phyloP scores from a whole-genome alignment of 2,329 filamentous ascomycete species.

The Madurella fahalii region DNA sequence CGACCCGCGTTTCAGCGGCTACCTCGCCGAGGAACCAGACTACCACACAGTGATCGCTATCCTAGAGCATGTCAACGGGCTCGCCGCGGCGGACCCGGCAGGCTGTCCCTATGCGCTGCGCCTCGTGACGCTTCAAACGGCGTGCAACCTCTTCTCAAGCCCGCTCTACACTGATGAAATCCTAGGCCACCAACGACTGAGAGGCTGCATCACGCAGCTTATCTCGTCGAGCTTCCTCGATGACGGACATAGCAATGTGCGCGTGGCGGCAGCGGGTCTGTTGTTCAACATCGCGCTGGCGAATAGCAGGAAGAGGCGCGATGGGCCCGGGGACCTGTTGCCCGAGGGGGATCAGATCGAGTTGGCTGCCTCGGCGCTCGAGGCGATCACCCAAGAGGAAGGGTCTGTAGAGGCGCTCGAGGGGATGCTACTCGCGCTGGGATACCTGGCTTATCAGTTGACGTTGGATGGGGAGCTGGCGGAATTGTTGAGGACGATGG shows the following conservation, averaged over 20 bases:
- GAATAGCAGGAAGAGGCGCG: conserved; percentile 62
- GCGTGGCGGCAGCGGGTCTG: conserved; percentile 77
- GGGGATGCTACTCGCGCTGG: conserved; percentile 71
- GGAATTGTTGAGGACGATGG: conserved; percentile 74
- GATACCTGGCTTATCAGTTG: conserved; percentile 68
- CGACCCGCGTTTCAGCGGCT: conserved; percentile 75
- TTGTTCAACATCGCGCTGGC: conserved; percentile 76
- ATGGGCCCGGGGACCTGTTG: conserved; percentile 54
- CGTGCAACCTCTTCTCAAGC: conserved; percentile 79
- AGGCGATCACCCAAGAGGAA: conserved; percentile 60
- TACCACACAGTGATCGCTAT: conserved; percentile 62
- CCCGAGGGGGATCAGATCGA: conserved; percentile 72
- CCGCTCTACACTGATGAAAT: conserved; percentile 65
- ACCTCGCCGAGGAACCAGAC: conserved; percentile 70
- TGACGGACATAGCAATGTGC: conserved; percentile 65
- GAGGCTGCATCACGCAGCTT: conserved; percentile 60
- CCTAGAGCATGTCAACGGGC: conserved; percentile 54
- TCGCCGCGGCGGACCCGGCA: conserved; percentile 31
- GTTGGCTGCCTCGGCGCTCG: conserved; percentile 73
- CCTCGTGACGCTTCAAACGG: conserved; percentile 76
- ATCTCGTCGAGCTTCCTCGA: conserved; percentile 78
- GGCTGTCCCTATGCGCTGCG: conserved; percentile 73
- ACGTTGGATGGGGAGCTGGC: conserved; percentile 69
- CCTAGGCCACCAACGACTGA: conserved; percentile 48
- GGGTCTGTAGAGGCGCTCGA: conserved; percentile 67